A percentile compares a stretch with the other conserved stretches of the same genome.
These are phyloP conservation scores for Starmera quercuum DNA, from an alignment of 805 yeast genomes.

Conservation along the genomic window DNA sequence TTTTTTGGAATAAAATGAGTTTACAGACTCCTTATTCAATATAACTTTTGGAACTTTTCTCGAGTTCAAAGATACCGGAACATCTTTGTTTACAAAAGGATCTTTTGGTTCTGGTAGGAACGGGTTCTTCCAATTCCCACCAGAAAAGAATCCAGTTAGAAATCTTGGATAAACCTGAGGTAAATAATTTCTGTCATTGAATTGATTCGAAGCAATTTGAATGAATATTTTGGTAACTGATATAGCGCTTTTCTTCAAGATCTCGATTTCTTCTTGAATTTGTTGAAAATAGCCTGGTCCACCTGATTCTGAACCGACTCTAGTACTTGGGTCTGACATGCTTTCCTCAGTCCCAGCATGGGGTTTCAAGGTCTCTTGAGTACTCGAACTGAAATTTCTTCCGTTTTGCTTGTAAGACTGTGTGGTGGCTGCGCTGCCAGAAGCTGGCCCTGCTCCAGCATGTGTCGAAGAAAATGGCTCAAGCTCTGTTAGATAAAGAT, in stretches of 20 bases:
- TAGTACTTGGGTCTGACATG: background rate
- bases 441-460: background rate
- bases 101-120: slow-evolving; percentile 36
- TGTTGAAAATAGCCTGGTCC: slow-evolving; percentile 26
- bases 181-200: slow-evolving; percentile 18
- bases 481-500: slow-evolving; percentile 40
- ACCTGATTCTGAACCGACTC: slow-evolving; percentile 5
- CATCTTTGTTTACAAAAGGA: slow-evolving; percentile 20
- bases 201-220: slow-evolving; percentile 21
- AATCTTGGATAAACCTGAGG: slow-evolving; percentile 72
- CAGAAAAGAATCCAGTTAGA: slow-evolving; percentile 56
- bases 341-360: background rate
- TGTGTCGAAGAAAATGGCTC: slow-evolving; percentile 2
- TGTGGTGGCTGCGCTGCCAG: slow-evolving; percentile 1
- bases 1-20: slow-evolving; percentile 26
- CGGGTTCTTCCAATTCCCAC: slow-evolving; percentile 76
- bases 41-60: slow-evolving; percentile 31
- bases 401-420: no score
- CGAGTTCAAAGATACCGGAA: slow-evolving; percentile 13
- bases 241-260: slow-evolving; percentile 23
- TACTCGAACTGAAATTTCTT: slow-evolving; percentile 11
- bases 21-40: slow-evolving; percentile 42
- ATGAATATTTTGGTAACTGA: slow-evolving; percentile 22
- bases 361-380: slow-evolving; percentile 16
- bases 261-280: slow-evolving; percentile 31